Evolutionary conservation across 2,329 filamentous ascomycete species (phyloP).

Genomic region (Talaromyces rugulosus): DNA sequence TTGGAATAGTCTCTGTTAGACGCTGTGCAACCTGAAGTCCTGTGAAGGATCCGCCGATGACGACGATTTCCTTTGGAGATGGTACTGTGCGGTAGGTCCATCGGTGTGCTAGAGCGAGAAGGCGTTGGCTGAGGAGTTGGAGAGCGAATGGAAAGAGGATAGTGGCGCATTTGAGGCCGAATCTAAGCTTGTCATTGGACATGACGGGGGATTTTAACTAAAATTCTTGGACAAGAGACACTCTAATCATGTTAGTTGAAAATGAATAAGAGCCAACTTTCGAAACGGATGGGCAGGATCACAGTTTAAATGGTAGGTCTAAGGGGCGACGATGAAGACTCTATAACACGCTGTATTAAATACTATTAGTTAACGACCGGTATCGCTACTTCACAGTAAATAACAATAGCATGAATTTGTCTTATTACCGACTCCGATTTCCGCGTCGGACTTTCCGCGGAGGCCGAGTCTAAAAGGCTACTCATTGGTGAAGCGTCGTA

Average conservation of each 20-base stretch:
- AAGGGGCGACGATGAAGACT: background rate
- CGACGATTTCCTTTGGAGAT: constrained; percentile 1
- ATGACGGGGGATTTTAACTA: background rate
- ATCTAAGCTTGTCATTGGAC: background rate
- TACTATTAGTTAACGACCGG: background rate
- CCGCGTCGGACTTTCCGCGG: background rate
- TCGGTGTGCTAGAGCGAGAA: background rate
- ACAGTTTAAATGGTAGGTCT: background rate
- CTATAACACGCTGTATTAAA: background rate
- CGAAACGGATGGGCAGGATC: background rate
- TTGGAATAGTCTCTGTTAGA: background rate
- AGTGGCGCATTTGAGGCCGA: background rate
- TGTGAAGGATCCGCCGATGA: constrained; percentile 5
- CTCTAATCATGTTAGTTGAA: background rate
- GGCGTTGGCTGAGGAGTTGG: background rate
- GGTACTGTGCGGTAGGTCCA: constrained; percentile 3
- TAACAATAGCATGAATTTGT: background rate
- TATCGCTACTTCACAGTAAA: background rate
- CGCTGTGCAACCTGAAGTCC: constrained; percentile 1
- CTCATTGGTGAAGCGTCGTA: background rate
- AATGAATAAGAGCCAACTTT: background rate
- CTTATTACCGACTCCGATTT: background rate
- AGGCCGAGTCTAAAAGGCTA: background rate
- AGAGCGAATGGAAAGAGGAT: background rate
- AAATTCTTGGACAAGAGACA: background rate